A percentile compares a stretch with the other conserved stretches of the same genome.
Conservation (phyloP, 1,284 basidiomycete genomes). For the Chiua sp. region DNA sequence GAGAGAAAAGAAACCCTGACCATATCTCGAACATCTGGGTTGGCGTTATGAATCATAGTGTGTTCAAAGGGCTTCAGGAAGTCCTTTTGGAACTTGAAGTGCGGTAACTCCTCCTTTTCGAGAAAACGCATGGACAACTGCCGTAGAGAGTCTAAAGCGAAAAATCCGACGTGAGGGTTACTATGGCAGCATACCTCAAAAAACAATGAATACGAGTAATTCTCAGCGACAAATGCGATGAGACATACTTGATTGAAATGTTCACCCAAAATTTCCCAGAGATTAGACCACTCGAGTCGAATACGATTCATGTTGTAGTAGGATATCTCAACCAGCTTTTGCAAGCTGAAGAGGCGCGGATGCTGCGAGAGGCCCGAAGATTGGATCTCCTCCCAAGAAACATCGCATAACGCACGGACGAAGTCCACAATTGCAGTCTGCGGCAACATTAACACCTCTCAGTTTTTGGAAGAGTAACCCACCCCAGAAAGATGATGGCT, state of each 20-base stretch:
- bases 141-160: slow-evolving; percentile 96
- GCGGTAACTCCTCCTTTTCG: slow-evolving; percentile 97
- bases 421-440: slow-evolving; percentile 98
- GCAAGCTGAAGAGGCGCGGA: slow-evolving; percentile 95
- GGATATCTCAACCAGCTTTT: slow-evolving; percentile 99
- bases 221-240: background rate
- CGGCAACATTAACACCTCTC: slow-evolving; percentile 11
- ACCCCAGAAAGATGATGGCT: slow-evolving; percentile 95
- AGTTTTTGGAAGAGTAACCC: slow-evolving; percentile 28
- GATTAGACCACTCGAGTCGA: slow-evolving; percentile 97
- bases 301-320: slow-evolving; percentile 99
- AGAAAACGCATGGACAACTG: slow-evolving; percentile 99
- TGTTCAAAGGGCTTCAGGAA: slow-evolving; percentile 98
- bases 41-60: slow-evolving; percentile 96
- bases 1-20: slow-evolving; percentile 50
- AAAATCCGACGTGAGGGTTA: slow-evolving; percentile 96
- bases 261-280: slow-evolving; percentile 98
- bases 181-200: slow-evolving; percentile 98
- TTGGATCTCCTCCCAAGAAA: slow-evolving; percentile 99
- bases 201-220: slow-evolving; percentile 10
- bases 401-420: slow-evolving; percentile 94
- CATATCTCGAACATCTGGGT: slow-evolving; percentile 97
- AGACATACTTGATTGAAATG: slow-evolving; percentile 93
- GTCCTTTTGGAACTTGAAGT: slow-evolving; percentile 99
- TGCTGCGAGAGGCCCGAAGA: slow-evolving; percentile 93